These are phyloP conservation scores for Neurospora sp. DNA, from an alignment of 495 filamentous ascomycete genomes.

Conservation along the genomic window DNA sequence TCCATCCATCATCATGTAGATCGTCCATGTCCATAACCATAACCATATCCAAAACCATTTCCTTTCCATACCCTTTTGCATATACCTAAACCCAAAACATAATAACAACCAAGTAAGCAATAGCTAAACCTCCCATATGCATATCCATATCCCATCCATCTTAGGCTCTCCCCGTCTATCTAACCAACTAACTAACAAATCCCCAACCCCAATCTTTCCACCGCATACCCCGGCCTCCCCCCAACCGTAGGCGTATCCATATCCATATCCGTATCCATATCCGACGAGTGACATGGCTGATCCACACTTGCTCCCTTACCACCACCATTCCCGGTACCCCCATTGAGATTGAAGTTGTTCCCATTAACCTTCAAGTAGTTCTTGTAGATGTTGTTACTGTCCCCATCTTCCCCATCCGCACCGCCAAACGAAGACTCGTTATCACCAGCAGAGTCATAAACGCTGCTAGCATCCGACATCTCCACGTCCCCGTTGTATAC, in stretches of 20 bases:
- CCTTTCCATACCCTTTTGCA: neutral
- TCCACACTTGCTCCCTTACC: neutral
- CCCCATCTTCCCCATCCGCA: neutral
- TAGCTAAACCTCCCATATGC: neutral
- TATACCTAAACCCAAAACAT: neutral
- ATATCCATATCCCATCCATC: neutral
- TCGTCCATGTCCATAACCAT: neutral
- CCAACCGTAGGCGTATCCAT: slow-evolving; percentile 24
- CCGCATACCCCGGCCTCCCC: slow-evolving; percentile 3
- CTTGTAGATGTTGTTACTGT: neutral
- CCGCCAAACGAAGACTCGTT: slow-evolving; percentile 7
- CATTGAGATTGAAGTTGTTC: neutral
- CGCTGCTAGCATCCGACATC: slow-evolving; percentile 32
- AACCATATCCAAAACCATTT: neutral
- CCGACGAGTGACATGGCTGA: slow-evolving; percentile 2
- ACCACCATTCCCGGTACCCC: neutral
- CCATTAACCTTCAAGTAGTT: neutral
- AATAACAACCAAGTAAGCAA: neutral
- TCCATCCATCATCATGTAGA: neutral
- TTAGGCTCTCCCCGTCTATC: slow-evolving; percentile 2
- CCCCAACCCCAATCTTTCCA: slow-evolving; percentile 6
- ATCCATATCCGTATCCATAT: slow-evolving; percentile 19
- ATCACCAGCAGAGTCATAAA: slow-evolving; percentile 17
- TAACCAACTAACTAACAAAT: neutral
- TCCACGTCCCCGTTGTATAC: slow-evolving; percentile 25